These are phyloP conservation scores for Salvia rosmarinus DNA, from an alignment of 257 asterid species.

Conservation along the genomic window DNA sequence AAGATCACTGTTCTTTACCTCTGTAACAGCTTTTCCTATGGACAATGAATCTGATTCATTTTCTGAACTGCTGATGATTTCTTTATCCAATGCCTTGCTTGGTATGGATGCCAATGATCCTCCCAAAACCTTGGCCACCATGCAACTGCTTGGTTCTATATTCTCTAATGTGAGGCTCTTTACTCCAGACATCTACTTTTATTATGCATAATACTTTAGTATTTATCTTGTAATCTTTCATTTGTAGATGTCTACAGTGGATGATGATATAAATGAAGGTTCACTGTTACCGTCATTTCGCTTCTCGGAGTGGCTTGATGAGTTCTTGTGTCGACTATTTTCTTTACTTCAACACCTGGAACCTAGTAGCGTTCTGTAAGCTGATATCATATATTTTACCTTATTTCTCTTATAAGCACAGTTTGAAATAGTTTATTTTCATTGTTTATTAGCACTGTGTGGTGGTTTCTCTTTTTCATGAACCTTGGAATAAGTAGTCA, in stretches of 20 bases:
- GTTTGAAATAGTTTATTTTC: slow-evolving; percentile 18
- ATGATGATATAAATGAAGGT: slow-evolving; percentile 61
- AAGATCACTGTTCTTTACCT: slow-evolving; percentile 73
- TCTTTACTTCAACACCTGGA: slow-evolving; percentile 95
- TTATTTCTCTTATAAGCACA: slow-evolving; percentile 22
- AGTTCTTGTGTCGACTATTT: slow-evolving; percentile 89
- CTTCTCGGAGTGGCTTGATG: slow-evolving; percentile 99
- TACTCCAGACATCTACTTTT: slow-evolving; percentile 19
- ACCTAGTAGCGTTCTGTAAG: slow-evolving; percentile 91
- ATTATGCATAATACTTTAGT: slow-evolving; percentile 20
- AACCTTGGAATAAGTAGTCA: slow-evolving; percentile 34
- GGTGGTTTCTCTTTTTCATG: slow-evolving; percentile 26
- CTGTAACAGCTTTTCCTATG: slow-evolving; percentile 50
- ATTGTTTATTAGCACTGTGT: slow-evolving; percentile 23
- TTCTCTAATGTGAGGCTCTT: slow-evolving; percentile 79
- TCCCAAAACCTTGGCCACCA: slow-evolving; percentile 96
- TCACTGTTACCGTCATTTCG: slow-evolving; percentile 64
- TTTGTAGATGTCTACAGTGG: slow-evolving; percentile 82
- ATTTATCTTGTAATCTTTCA: slow-evolving; percentile 44
- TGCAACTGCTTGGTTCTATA: slow-evolving; percentile 93
- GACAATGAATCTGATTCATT: slow-evolving; percentile 60
- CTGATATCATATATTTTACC: slow-evolving; percentile 39
- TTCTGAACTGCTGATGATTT: slow-evolving; percentile 80
- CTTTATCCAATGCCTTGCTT: slow-evolving; percentile 88
- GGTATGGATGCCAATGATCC: slow-evolving; percentile 99